Conservation (phyloP, 2,329 filamentous ascomycete species). For the Colletotrichum cuscutae region DNA sequence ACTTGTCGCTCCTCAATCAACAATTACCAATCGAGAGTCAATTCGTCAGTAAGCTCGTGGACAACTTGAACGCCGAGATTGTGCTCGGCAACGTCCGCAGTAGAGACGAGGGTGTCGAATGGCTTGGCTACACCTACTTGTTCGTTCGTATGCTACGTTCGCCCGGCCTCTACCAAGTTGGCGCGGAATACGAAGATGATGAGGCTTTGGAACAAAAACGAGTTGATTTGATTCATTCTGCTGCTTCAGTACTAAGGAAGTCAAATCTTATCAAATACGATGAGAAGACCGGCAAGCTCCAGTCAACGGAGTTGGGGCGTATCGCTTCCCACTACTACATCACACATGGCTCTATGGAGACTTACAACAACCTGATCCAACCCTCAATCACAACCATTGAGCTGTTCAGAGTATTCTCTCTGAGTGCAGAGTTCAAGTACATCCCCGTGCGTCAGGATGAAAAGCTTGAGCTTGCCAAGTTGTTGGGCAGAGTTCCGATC, state of each 20-base stretch:
- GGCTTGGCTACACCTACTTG: conserved; percentile 97
- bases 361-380: conserved; percentile 95
- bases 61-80: conserved; percentile 96
- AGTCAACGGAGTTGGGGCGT: conserved; percentile 91
- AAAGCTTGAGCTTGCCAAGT: conserved; percentile 93
- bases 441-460: conserved; percentile 98
- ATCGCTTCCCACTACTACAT: conserved; percentile 99
- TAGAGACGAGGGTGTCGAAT: conserved; percentile 97
- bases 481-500: conserved; percentile 89
- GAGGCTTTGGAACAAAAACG: conserved; percentile 93
- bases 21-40: conserved; percentile 98
- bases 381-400: conserved; percentile 94
- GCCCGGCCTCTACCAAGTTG: conserved; percentile 93
- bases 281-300: conserved; percentile 87
- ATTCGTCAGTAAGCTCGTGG: conserved; percentile 89
- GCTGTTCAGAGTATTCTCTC: conserved; percentile 93
- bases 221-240: conserved; percentile 96
- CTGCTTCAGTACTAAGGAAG: conserved; percentile 86
- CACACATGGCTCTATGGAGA: conserved; percentile 94
- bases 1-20: conserved; percentile 94
- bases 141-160: conserved; percentile 98
- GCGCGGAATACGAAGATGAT: conserved; percentile 94
- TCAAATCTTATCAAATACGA: conserved; percentile 95
- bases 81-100: conserved; percentile 93
- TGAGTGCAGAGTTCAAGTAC: conserved; percentile 98